phyloP scores from a whole-genome alignment of 768 basidiomycete genomes.

The Pisolithus tinctorius region DNA sequence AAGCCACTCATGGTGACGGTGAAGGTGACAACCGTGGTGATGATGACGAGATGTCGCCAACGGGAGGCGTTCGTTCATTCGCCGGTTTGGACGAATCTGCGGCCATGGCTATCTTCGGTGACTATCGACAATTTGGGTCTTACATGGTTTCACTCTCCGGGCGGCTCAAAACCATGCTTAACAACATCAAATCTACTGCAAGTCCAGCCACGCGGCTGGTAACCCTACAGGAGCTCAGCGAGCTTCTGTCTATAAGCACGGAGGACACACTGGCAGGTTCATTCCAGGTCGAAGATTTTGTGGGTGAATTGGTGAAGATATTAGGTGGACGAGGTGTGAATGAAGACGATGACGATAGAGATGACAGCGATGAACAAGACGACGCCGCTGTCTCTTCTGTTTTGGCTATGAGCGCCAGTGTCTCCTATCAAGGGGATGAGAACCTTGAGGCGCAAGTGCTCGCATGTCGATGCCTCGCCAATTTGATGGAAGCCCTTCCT shows the following conservation, averaged over 20 bases:
- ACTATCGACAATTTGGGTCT: constrained; percentile 84
- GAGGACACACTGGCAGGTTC: constrained; percentile 95
- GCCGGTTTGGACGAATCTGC: constrained; percentile 61
- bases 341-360: constrained; percentile 68
- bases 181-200: constrained; percentile 78
- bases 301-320: constrained; percentile 86
- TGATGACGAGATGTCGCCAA: constrained; percentile 30
- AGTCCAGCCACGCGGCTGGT: constrained; percentile 82
- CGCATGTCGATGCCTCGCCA: constrained; percentile 94
- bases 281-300: constrained; percentile 91
- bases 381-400: constrained; percentile 84
- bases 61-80: constrained; percentile 33
- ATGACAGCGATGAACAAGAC: constrained; percentile 52
- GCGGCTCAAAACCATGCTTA: constrained; percentile 85
- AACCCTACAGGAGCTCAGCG: constrained; percentile 91
- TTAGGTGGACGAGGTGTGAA: constrained; percentile 73
- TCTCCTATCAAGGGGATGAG: constrained; percentile 69
- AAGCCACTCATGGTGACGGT: constrained; percentile 38
- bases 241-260: constrained; percentile 90
- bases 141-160: constrained; percentile 86
- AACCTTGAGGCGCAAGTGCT: constrained; percentile 92
- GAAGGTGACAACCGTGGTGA: constrained; percentile 40
- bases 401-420: constrained; percentile 72
- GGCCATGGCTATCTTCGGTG: constrained; percentile 77
- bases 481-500: constrained; percentile 98